Evolutionary conservation across 805 yeast species (phyloP).

Genomic region (Ogataea kodamae): DNA sequence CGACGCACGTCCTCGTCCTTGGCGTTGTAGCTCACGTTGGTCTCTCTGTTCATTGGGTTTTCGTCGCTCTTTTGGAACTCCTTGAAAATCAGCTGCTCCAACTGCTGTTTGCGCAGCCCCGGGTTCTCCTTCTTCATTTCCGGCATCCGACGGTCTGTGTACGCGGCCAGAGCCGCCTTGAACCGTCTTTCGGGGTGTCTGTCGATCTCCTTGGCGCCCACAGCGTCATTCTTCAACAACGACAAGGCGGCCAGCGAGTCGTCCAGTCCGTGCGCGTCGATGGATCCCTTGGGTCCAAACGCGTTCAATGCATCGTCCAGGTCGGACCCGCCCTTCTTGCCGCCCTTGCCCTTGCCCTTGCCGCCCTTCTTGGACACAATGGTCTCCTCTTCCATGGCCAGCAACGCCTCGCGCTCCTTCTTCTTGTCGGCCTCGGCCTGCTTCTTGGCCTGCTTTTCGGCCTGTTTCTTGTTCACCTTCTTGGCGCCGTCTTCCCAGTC

Average conservation of each 20-base stretch:
- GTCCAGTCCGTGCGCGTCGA: conserved; percentile 73
- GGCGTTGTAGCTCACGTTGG: conserved; percentile 63
- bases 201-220: conserved; percentile 61
- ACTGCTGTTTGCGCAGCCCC: conserved; percentile 75
- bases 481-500: conserved; percentile 74
- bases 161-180: conserved; percentile 74
- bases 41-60: conserved; percentile 80
- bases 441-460: conserved; percentile 61
- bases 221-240: conserved; percentile 56
- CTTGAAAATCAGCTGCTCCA: conserved; percentile 68
- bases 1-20: conserved; percentile 47
- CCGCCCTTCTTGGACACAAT: conserved; percentile 55
- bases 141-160: conserved; percentile 67
- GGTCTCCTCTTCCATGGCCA: conserved; percentile 59
- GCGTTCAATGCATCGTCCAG: conserved; percentile 65
- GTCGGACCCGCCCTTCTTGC: conserved; percentile 36
- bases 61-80: conserved; percentile 79
- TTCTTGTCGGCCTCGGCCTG: conserved; percentile 76
- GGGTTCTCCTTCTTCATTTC: conserved; percentile 72
- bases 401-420: conserved; percentile 72
- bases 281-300: conserved; percentile 39
- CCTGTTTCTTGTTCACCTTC: conserved; percentile 65
- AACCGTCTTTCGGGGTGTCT: conserved; percentile 88
- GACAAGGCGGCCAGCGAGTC: conserved; percentile 76
- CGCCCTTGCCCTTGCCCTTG: conserved; percentile 57